phyloP scores from a whole-genome alignment of 345 rosid species.

The Melastoma malabathricum region DNA sequence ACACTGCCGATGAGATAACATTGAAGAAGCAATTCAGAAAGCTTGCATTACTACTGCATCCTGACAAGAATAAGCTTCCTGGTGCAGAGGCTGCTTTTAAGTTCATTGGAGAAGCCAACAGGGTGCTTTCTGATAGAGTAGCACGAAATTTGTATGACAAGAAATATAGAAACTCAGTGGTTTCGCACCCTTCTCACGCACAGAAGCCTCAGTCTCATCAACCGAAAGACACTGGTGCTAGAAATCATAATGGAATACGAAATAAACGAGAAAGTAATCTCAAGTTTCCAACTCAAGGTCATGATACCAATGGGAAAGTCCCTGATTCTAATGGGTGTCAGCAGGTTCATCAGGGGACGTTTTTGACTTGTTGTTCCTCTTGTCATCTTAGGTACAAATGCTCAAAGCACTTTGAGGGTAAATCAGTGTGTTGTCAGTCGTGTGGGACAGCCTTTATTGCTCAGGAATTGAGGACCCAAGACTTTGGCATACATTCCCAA shows the following conservation, averaged over 20 bases:
- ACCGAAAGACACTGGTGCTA: constrained; percentile 15
- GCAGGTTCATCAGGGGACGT: constrained; percentile 23
- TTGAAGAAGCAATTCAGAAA: constrained; percentile 80
- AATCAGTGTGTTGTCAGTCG: constrained; percentile 33
- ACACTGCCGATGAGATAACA: constrained; percentile 30
- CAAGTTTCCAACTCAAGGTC: constrained; percentile 8
- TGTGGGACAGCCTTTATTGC: constrained; percentile 45
- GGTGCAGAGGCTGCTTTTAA: constrained; percentile 96
- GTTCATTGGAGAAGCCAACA: constrained; percentile 67
- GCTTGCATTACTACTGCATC: constrained; percentile 77
- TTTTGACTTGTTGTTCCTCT: constrained; percentile 53
- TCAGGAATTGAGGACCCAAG: constrained; percentile 20
- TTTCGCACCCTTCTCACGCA: constrained; percentile 6
- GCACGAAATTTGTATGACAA: constrained; percentile 43
- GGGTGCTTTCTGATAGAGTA: constrained; percentile 38
- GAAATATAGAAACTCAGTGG: constrained; percentile 22
- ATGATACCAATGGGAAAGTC: no score
- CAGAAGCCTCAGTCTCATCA: constrained; percentile 16
- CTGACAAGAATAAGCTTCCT: constrained; percentile 70
- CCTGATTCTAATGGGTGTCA: constrained; percentile 11
- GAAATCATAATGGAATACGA: constrained; percentile 14
- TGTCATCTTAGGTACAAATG: constrained; percentile 40
- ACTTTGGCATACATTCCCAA: constrained; percentile 8
- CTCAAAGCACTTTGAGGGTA: constrained; percentile 18
- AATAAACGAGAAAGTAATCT: constrained; percentile 10